A percentile compares a stretch with the other conserved stretches of the same genome.
Evolutionary conservation across 1,284 basidiomycete species (phyloP).

Genomic region (Peniophora sp.): DNA sequence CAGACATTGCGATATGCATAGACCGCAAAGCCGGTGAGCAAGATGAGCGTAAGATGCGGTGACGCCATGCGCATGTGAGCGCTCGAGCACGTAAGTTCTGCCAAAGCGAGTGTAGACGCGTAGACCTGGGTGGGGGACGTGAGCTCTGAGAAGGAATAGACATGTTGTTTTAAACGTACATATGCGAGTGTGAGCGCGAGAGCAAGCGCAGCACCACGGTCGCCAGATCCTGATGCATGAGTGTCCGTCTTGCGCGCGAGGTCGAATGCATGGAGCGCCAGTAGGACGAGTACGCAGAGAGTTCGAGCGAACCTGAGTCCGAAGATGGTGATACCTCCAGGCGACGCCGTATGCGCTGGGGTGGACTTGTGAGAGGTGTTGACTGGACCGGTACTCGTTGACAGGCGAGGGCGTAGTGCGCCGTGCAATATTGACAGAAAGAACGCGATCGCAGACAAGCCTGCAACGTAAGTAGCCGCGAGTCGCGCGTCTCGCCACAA

Average conservation of each 20-base stretch:
- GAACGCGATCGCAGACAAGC: no score
- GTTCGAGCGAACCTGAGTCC: no score
- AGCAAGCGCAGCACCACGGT: constrained; percentile 15
- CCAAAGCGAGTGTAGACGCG: constrained; percentile 13
- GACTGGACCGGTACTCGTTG: no score
- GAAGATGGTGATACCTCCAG: no score
- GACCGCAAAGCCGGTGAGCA: constrained; percentile 32
- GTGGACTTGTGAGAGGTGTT: no score
- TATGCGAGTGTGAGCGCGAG: constrained; percentile 12
- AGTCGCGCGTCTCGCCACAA: no score
- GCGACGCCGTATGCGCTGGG: no score
- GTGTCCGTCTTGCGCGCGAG: background rate
- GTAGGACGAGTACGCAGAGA: no score
- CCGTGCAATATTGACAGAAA: no score
- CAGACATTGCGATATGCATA: constrained; percentile 44
- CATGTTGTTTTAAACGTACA: constrained; percentile 11
- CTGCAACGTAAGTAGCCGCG: no score
- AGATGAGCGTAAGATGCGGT: constrained; percentile 22
- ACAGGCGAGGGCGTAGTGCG: no score
- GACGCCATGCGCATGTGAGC: constrained; percentile 8
- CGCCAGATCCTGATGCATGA: constrained; percentile 11
- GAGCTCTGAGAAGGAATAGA: background rate
- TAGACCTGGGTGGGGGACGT: constrained; percentile 12
- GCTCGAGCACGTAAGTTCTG: constrained; percentile 11
- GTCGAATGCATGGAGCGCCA: no score